A percentile compares a stretch with the other conserved stretches of the same genome.
phyloP scores from a whole-genome alignment of 495 filamentous ascomycete species.

The Penicillium paradoxum region DNA sequence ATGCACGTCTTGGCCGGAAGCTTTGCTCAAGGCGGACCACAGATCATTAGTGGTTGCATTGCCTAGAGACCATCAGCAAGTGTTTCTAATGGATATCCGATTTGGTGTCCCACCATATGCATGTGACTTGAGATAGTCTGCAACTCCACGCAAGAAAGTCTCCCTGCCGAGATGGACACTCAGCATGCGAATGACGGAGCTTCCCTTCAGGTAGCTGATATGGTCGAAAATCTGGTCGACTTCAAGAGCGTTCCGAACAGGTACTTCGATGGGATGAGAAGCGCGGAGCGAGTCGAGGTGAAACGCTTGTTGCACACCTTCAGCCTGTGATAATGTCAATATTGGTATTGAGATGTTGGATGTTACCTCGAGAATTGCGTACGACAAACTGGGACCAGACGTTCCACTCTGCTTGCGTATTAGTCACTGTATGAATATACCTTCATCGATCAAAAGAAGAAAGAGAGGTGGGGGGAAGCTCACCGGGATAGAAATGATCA shows the following conservation, averaged over 20 bases:
- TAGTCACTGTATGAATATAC: constrained; percentile 1
- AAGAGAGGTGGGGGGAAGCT: constrained; percentile 3
- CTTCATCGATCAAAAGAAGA: background rate
- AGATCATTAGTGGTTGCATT: constrained; percentile 93
- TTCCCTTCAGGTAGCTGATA: constrained; percentile 94
- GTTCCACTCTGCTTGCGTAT: constrained; percentile 64
- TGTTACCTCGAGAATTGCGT: constrained; percentile 54
- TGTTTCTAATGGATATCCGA: background rate
- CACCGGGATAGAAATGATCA: constrained; percentile 80
- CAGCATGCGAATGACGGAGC: constrained; percentile 92
- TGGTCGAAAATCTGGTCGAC: constrained; percentile 95
- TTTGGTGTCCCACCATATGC: constrained; percentile 52
- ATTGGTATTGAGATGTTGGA: constrained; percentile 7
- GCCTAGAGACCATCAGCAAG: constrained; percentile 30
- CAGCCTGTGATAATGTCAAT: constrained; percentile 56
- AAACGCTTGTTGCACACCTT: constrained; percentile 87
- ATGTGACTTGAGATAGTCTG: constrained; percentile 80
- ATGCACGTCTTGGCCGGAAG: constrained; percentile 82
- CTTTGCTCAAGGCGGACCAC: constrained; percentile 84
- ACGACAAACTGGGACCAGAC: constrained; percentile 93
- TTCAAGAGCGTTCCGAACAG: constrained; percentile 81
- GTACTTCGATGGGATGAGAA: constrained; percentile 93
- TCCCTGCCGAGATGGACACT: constrained; percentile 78
- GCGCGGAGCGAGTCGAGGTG: constrained; percentile 80
- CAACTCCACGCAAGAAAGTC: constrained; percentile 82